Percentiles rank a stretch among this genome's conserved stretches.
Conservation (phyloP, 1,284 basidiomycete genomes). For the Vanrija sp. region DNA sequence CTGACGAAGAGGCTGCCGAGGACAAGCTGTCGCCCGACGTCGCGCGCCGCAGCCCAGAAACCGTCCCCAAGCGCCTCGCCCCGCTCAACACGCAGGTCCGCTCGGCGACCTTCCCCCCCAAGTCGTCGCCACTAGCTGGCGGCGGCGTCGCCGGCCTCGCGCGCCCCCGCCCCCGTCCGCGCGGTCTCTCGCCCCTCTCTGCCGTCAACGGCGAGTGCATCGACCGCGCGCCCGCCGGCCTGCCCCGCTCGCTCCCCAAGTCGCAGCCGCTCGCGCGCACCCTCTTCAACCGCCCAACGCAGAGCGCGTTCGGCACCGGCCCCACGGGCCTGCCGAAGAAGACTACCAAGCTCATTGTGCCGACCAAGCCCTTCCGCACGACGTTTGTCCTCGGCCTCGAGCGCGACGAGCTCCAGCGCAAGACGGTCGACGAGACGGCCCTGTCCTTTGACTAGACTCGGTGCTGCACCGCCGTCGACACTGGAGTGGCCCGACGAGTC, state of each 20-base stretch:
- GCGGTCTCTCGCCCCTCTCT: slow-evolving; percentile 18
- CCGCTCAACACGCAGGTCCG: no score
- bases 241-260: slow-evolving; percentile 25
- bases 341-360: slow-evolving; percentile 41
- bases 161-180: slow-evolving; percentile 5
- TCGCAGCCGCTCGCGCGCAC: slow-evolving; percentile 38
- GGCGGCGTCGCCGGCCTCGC: neutral
- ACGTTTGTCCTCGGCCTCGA: slow-evolving; percentile 43
- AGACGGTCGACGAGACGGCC: neutral
- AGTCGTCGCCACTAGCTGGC: slow-evolving; percentile 9
- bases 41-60: no score
- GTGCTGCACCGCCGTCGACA: no score
- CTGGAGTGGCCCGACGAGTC: no score
- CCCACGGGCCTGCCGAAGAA: slow-evolving; percentile 17
- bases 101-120: slow-evolving; percentile 3
- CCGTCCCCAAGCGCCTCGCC: no score
- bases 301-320: slow-evolving; percentile 9
- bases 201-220: slow-evolving; percentile 3
- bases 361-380: slow-evolving; percentile 39
- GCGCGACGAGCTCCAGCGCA: slow-evolving; percentile 35
- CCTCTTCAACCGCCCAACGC: slow-evolving; percentile 25
- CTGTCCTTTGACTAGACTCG: no score
- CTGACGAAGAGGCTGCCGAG: neutral
- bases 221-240: neutral
- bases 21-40: no score